Conservation (phyloP, 2,329 filamentous ascomycete genomes). For the Sporothrix dimorphospora region DNA sequence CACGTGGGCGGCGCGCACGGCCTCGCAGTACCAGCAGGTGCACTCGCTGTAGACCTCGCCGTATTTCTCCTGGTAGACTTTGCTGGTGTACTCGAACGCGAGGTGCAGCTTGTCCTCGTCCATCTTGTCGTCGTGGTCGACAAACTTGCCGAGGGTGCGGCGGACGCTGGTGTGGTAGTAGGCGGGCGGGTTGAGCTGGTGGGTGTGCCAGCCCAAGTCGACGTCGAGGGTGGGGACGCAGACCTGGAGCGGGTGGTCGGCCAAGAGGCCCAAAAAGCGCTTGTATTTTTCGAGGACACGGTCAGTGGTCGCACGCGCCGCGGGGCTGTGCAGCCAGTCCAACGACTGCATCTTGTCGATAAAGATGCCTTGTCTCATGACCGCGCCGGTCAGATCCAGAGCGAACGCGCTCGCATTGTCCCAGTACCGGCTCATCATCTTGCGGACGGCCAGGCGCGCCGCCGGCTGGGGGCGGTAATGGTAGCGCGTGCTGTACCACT, state of each 20-base stretch:
- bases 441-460: conserved; percentile 55
- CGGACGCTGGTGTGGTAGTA: conserved; percentile 55
- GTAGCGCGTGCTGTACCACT: not conserved
- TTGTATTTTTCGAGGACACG: conserved; percentile 67
- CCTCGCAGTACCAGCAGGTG: conserved; percentile 83
- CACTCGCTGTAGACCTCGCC: conserved; percentile 73
- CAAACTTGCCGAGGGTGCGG: conserved; percentile 53
- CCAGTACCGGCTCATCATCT: conserved; percentile 74
- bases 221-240: conserved; percentile 74
- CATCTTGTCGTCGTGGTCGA: conserved; percentile 86
- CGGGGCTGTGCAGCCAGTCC: conserved; percentile 77
- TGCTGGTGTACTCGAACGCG: conserved; percentile 73
- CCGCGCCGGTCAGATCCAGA: conserved; percentile 66
- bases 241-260: conserved; percentile 47
- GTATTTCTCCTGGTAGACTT: conserved; percentile 67
- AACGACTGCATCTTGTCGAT: conserved; percentile 73
- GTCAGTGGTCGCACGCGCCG: conserved; percentile 63
- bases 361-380: conserved; percentile 68
- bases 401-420: conserved; percentile 67
- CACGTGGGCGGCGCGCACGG: conserved; percentile 61
- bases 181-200: conserved; percentile 66
- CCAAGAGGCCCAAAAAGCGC: conserved; percentile 66
- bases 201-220: conserved; percentile 79
- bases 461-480: conserved; percentile 21
- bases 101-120: conserved; percentile 65